Evolutionary conservation across 495 filamentous ascomycete genomes (phyloP).

Genomic region (Umbilicaria muhlenbergii): DNA sequence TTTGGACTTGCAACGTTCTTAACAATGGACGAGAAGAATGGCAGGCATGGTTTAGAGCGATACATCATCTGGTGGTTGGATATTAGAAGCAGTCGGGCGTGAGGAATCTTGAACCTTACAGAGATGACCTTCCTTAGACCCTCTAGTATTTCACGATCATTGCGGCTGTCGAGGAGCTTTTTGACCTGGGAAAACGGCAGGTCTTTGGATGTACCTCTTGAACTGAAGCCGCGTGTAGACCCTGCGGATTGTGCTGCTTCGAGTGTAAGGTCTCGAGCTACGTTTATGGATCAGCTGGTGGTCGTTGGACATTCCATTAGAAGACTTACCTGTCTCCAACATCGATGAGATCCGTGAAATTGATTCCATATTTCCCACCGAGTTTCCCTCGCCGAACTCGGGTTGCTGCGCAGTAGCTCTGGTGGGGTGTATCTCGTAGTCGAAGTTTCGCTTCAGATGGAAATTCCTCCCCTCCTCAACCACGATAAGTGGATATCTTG

Average conservation of each 20-base stretch:
- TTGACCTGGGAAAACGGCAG: constrained; percentile 55
- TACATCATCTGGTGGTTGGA: constrained; percentile 66
- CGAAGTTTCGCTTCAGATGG: neutral
- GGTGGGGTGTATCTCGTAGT: neutral
- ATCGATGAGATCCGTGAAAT: constrained; percentile 84
- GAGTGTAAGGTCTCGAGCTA: constrained; percentile 89
- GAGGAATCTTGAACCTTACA: constrained; percentile 34
- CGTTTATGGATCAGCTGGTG: constrained; percentile 10
- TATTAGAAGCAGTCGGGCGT: constrained; percentile 9
- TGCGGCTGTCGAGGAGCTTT: constrained; percentile 85
- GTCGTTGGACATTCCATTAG: neutral
- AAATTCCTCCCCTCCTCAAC: neutral
- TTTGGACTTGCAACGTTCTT: constrained; percentile 90
- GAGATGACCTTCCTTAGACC: constrained; percentile 80
- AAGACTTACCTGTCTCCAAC: constrained; percentile 67
- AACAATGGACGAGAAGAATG: constrained; percentile 86
- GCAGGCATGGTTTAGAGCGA: constrained; percentile 61
- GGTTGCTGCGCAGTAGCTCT: neutral
- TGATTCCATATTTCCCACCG: constrained; percentile 58
- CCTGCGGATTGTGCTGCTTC: constrained; percentile 79
- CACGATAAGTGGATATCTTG: too few relatives aligned
- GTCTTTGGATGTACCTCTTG: constrained; percentile 27
- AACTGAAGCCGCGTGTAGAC: constrained; percentile 24
- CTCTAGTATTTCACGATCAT: constrained; percentile 85
- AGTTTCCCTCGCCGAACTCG: too few relatives aligned